Evolutionary conservation across 2,329 filamentous ascomycete species (phyloP).

Genomic region (Apiospora koreana): DNA sequence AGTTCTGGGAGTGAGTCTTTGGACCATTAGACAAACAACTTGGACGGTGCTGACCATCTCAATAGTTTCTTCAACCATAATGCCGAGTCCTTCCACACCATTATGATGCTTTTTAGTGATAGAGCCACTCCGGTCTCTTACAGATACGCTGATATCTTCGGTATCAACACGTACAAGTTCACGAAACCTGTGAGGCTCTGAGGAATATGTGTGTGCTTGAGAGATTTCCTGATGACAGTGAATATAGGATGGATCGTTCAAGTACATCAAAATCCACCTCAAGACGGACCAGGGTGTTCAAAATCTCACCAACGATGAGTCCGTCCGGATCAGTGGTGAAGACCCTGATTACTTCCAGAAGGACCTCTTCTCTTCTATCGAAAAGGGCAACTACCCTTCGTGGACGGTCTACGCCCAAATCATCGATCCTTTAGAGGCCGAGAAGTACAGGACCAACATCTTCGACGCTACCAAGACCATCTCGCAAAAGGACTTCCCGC

Average conservation of each 20-base stretch:
- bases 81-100: constrained; percentile 62
- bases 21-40: no score
- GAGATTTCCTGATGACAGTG: no score
- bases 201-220: no score
- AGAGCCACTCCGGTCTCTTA: constrained; percentile 66
- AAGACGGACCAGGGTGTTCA: constrained; percentile 62
- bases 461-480: constrained; percentile 72
- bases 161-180: constrained; percentile 68
- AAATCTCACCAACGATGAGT: constrained; percentile 58
- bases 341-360: constrained; percentile 63
- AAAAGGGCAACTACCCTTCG: constrained; percentile 58
- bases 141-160: constrained; percentile 69
- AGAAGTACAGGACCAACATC: constrained; percentile 62
- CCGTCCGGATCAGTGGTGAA: constrained; percentile 49
- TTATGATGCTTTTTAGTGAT: constrained; percentile 68
- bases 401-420: constrained; percentile 67
- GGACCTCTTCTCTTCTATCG: constrained; percentile 63
- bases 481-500: constrained; percentile 63
- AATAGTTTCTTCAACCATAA: constrained; percentile 53
- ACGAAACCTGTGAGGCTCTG: constrained; percentile 46
- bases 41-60: no score
- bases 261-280: constrained; percentile 50
- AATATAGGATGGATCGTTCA: constrained; percentile 55
- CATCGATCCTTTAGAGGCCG: constrained; percentile 61
- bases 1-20: constrained; percentile 58